Conservation (phyloP, 129 eudicot species). For the Centrapalus pauciflorus region DNA sequence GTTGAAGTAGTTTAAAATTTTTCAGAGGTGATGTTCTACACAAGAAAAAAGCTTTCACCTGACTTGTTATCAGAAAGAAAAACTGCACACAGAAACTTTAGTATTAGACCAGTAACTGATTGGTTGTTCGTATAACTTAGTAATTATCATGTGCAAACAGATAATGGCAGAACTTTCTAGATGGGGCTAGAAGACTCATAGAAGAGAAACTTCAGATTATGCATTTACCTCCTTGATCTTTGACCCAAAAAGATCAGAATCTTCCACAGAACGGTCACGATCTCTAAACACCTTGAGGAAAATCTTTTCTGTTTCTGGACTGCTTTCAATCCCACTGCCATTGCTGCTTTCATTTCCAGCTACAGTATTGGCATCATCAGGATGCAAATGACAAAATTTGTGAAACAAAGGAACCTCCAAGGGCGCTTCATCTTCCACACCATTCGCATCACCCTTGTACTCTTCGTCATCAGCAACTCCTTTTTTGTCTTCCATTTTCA, state of each 20-base stretch:
- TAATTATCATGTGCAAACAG: too few relatives aligned
- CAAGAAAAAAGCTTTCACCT: too few relatives aligned
- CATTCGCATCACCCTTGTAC: constrained; percentile 52
- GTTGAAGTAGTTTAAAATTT: too few relatives aligned
- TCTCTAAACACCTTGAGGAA: constrained; percentile 87
- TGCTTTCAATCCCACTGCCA: constrained; percentile 66
- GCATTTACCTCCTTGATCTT: constrained; percentile 71
- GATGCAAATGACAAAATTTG: constrained; percentile 69
- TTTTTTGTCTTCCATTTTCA: constrained; percentile 73
- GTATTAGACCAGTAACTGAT: too few relatives aligned
- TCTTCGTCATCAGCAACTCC: constrained; percentile 47
- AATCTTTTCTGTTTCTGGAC: constrained; percentile 95
- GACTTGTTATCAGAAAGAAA: too few relatives aligned
- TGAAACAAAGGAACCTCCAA: constrained; percentile 76
- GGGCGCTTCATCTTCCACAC: constrained; percentile 78
- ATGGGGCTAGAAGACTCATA: background rate
- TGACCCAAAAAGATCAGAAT: constrained; percentile 86
- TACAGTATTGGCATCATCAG: constrained; percentile 62
- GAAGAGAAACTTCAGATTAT: background rate
- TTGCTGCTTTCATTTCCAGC: constrained; percentile 36
- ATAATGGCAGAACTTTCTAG: background rate
- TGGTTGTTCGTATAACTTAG: too few relatives aligned
- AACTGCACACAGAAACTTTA: too few relatives aligned
- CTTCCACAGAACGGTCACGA: constrained; percentile 95
- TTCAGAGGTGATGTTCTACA: too few relatives aligned